Base-by-base conservation (phyloP, 192 early-diverging fungal species). In the Linnemannia hyalina region DNA sequence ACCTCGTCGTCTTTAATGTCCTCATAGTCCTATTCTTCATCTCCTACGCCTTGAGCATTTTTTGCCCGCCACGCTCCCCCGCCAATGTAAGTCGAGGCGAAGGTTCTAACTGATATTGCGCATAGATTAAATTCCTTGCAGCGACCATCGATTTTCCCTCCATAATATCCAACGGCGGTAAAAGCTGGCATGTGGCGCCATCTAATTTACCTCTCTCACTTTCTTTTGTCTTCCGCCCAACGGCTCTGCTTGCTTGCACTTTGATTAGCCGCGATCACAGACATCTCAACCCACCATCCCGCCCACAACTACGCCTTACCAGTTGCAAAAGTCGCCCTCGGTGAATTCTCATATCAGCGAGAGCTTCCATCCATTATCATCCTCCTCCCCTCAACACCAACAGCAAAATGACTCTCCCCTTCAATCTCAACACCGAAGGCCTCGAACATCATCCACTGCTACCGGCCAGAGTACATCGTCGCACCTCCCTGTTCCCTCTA, bases 1-100 rank as follows among this genome's bases (percentile, higher is more conserved):
- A 91, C 65, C 71, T 91, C 44, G 80, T 82, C 16, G 65, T 88
- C 0, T 89, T 88, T 46, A 81, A 85, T 65, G 68, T 88, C 36
- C 73, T 88, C 23, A 76, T 90, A 40, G 6, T 82, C 8, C 82
- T 92, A 35, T 82, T 83, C 40, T 77, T 90, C n/a, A 47, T 88
- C 26, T 90, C 90, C 18, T 92, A 92, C 42, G 80, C 81, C 13
- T 52, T 90, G 29, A 85, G 90, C 57, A 82, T 92, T 13, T 83
- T 75, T 70, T 74, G 80, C 26, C 73, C 26, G 11, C 90, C 91
- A 22, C 88, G 90, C 47, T 85, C 87, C 32, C 88, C 90, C 22
- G 70, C 74, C 60, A 88, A 87, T 73, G 89, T 88, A 89, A 76
- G 76, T 87, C 54, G 29, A 46, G 22, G 22, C 15, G 22, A 13